Evolutionary conservation across 306 rosid species (phyloP).

Genomic region (Mimosa bimucronata): DNA sequence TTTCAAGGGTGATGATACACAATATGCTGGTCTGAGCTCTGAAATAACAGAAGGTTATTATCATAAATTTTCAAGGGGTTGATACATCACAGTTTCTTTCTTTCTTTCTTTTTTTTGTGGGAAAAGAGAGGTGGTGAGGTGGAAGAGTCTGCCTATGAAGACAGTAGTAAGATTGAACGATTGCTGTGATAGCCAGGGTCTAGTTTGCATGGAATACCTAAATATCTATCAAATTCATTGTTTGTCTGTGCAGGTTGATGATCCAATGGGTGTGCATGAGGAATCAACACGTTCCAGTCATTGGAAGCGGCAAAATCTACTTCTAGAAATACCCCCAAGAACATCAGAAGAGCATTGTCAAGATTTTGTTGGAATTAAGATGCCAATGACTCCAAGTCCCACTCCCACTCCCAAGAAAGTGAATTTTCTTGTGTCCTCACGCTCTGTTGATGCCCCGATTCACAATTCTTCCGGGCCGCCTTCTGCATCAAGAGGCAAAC

Average conservation of each 20-base stretch:
- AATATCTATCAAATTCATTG: conserved; percentile 1
- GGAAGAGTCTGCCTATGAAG: background rate
- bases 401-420: conserved; percentile 77
- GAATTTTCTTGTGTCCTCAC: conserved; percentile 69
- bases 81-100: background rate
- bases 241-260: conserved; percentile 51
- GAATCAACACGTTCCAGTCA: conserved; percentile 46
- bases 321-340: conserved; percentile 68
- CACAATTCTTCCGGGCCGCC: conserved; percentile 55
- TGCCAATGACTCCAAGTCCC: conserved; percentile 79
- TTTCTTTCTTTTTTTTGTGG: background rate
- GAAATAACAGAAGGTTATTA: background rate
- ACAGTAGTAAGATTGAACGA: background rate
- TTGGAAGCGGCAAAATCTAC: conserved; percentile 67
- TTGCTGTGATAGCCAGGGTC: background rate
- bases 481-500: conserved; percentile 62
- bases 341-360: conserved; percentile 48
- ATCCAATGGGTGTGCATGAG: conserved; percentile 45
- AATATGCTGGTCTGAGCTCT: background rate
- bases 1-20: background rate
- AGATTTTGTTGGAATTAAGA: conserved; percentile 70
- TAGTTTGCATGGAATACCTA: background rate
- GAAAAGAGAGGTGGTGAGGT: background rate
- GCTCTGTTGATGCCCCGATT: conserved; percentile 59
- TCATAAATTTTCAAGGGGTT: background rate